phyloP scores from a whole-genome alignment of 2,329 filamentous ascomycete species.

The Penicillium nordicum region DNA sequence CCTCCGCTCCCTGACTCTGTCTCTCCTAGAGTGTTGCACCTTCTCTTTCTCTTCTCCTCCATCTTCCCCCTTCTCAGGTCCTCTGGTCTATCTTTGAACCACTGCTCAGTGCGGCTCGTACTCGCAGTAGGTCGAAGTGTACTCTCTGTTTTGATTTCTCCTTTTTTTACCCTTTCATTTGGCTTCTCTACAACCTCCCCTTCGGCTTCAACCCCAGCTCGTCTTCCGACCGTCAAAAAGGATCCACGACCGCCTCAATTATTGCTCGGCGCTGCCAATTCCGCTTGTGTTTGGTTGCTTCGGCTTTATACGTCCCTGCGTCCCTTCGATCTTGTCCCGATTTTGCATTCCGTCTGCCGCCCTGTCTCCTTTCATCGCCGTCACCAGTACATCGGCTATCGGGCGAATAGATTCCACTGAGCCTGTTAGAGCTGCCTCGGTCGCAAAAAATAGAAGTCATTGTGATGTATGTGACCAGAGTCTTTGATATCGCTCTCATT shows the following conservation, averaged over 20 bases:
- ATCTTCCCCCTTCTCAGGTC: slow-evolving; percentile 22
- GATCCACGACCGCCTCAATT: slow-evolving; percentile 11
- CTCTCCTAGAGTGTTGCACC: slow-evolving; percentile 9
- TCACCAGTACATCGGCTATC: slow-evolving; percentile 6
- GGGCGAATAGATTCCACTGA: background rate
- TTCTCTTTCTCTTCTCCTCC: slow-evolving; percentile 20
- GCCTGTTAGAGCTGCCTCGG: background rate
- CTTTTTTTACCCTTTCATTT: slow-evolving; percentile 10
- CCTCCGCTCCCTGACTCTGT: slow-evolving; percentile 15
- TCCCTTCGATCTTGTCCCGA: background rate
- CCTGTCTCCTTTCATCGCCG: slow-evolving; percentile 2
- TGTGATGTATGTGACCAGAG: slow-evolving; percentile 12
- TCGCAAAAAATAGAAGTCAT: slow-evolving; percentile 3
- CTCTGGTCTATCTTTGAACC: slow-evolving; percentile 17
- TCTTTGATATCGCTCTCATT: background rate
- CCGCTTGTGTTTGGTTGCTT: background rate
- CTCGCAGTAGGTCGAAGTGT: slow-evolving; percentile 31
- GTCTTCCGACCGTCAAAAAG: slow-evolving; percentile 10
- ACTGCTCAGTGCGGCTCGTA: slow-evolving; percentile 33
- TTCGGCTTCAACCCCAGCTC: slow-evolving; percentile 1
- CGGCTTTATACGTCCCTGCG: background rate
- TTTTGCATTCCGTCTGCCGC: background rate
- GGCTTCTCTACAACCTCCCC: slow-evolving; percentile 4
- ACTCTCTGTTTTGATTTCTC: slow-evolving; percentile 16
- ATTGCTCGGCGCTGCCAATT: slow-evolving; percentile 11